Base-by-base conservation (phyloP, 2,329 filamentous ascomycete species). In the Alternaria sp. region DNA sequence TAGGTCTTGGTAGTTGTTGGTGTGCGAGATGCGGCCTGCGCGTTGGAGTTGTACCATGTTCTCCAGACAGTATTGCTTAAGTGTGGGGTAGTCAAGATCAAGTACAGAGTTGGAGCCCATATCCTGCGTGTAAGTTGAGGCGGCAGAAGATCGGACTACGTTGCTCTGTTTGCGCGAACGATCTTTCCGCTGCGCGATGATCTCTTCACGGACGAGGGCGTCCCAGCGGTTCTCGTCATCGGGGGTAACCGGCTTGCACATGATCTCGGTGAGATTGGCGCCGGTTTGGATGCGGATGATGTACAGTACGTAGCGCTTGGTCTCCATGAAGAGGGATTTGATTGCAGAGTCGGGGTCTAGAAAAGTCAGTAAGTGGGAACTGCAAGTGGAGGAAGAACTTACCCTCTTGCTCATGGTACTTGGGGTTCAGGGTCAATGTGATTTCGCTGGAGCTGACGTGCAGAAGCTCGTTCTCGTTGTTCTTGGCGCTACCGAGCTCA, bases 211-310 rank as follows among this genome's bases (percentile, higher is more conserved):
- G 19, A 99, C 86, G 26, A 99, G 83, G 61, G 86, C 83, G 49
- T 90, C 87, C 96, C 96, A 99, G 78, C 93, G 92, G 69, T 91
- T 88, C 76, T 97, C 94, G 72, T 99, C 96, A 75, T 97, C 94
- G 28, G 88, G 85, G 0, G 87, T 89, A 67, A 97, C 93, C 15
- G 93, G 93, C 75, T 96, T 96, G 68, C 97, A 91, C 71, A 99
- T 88, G 66, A 99, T 97, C 66, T 98, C 94, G 80, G 98, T 89
- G n/a, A 99, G 87, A 73, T 95, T 97, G 55, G 90, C 84, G 9
- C 96, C 96, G 3, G 92, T 93, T 80, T 99, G 96, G 36, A 99
- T 91, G 62, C 96, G 91, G 76, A 99, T 98, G 78, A 99, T 98
- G 81, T 98, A 99, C 66, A 99, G 84, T 44, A 98, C 91, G 76